A percentile compares a stretch with the other conserved stretches of the same genome.
Evolutionary conservation across 176 grass and related monocot genomes (phyloP).

Genomic region (Pontederia crassipes): DNA sequence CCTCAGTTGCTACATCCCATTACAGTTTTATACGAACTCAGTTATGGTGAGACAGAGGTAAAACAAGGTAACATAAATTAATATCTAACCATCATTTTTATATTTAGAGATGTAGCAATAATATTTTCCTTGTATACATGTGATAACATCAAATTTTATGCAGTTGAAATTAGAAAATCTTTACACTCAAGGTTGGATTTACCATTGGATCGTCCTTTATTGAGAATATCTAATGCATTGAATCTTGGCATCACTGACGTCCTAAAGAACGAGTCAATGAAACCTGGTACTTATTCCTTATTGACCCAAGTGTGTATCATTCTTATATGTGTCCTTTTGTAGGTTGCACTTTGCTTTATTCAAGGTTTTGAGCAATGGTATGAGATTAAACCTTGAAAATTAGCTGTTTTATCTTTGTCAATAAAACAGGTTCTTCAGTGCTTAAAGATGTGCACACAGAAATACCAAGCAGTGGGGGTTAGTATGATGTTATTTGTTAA

Average conservation of each 20-base stretch:
- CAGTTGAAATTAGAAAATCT: conserved; percentile 73
- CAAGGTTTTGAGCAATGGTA: conserved; percentile 3
- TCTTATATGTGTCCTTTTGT: not conserved
- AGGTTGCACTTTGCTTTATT: not conserved
- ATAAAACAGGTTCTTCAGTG: conserved; percentile 45
- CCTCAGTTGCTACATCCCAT: conserved; percentile 60
- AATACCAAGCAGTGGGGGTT: conserved; percentile 78
- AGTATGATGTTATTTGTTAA: conserved; percentile 21
- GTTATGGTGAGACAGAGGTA: conserved; percentile 89
- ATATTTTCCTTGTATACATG: too few species aligned
- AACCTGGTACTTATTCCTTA: conserved; percentile 25
- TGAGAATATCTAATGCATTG: conserved; percentile 69
- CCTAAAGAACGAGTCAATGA: conserved; percentile 22
- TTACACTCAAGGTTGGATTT: conserved; percentile 72
- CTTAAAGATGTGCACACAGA: conserved; percentile 72
- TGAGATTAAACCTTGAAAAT: not conserved
- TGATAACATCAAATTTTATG: not conserved
- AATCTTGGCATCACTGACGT: conserved; percentile 31
- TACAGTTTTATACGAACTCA: conserved; percentile 77
- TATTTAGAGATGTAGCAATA: too few species aligned
- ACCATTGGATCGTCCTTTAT: conserved; percentile 75
- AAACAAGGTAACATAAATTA: conserved; percentile 58
- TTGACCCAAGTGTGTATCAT: not conserved
- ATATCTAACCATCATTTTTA: too few species aligned
- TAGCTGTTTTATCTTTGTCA: conserved; percentile 1